Evolutionary conservation across 108 stramenopile genomes (phyloP), one percentile per base, ranked within the genome.

Genomic region (Stephanodiscus triporus): DNA sequence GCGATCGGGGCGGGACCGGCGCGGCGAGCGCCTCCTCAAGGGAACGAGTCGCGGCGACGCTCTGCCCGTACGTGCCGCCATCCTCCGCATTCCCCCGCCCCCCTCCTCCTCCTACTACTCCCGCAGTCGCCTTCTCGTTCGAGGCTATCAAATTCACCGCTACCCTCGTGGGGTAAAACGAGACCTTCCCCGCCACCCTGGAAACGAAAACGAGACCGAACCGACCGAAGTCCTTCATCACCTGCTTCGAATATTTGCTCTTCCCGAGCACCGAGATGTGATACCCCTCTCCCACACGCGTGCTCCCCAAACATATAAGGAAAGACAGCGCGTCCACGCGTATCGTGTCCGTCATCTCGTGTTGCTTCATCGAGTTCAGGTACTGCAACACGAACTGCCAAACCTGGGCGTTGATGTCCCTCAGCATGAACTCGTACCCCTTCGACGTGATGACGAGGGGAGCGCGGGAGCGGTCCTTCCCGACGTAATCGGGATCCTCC

Each of bases 331-430:
- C 89, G 61, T 94, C 91, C 9, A 90, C 55, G 9, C 81, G 63
- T 27, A 78, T 60, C 8, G 62, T 61, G 40, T 89, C 87, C 58
- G 81, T 83, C 20, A 57, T 34, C 6, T 75, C 83, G 45, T 68
- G 68, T 54, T 80, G 75, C 26, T 47, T 58, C 57, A 86, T 26
- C 20, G 71, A 63, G 53, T 83, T 68, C 23, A 94, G 61, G 73
- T 94, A 94, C 66, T 91, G 89, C 20, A 92, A 72, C 19, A 91
- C 80, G 70, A 94, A 91, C 63, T 91, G 93, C 93, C 93, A 94
- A 0, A 92, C 89, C 73, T 94, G 93, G 20, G 88, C 86, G 24
- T 86, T 71, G 27, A 78, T 85, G 59, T 94, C 93, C 49, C 86
- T 84, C 26, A 94, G 67, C 93, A 94, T 91, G 57, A 94, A 94